These are phyloP conservation scores for Microstegium vimineum DNA, from an alignment of 176 grass and related monocot genomes.

Conservation along the genomic window DNA sequence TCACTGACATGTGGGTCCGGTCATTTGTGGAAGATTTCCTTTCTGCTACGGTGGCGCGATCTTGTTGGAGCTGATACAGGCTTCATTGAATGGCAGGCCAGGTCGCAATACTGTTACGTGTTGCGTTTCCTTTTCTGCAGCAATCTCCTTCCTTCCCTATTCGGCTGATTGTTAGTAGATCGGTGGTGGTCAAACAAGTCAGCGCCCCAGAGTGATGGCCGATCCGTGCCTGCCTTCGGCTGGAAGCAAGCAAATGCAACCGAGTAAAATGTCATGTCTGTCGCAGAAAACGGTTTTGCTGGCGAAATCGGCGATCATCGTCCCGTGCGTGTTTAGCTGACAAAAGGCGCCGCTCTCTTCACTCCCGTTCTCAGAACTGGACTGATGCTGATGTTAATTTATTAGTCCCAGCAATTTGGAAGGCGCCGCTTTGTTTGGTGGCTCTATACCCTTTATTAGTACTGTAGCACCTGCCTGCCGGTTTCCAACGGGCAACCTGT, in stretches of 20 bases:
- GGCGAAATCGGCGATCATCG: neutral
- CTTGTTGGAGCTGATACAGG: neutral
- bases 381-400: neutral
- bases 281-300: neutral
- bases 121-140: neutral
- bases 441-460: neutral
- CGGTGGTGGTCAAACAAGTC: neutral
- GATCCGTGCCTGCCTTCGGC: neutral
- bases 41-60: neutral
- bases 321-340: neutral
- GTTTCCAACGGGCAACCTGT: constrained; percentile 2
- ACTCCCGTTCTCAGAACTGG: neutral
- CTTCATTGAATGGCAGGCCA: neutral
- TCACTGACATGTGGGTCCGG: neutral
- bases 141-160: no score
- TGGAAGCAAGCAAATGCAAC: constrained; percentile 10
- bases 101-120: neutral
- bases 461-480: neutral
- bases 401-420: neutral
- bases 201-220: neutral
- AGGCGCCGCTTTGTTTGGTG: neutral
- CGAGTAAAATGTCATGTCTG: neutral
- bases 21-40: neutral
- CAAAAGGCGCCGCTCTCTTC: neutral
- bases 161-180: no score